Evolutionary conservation across 1,284 basidiomycete genomes (phyloP).

Genomic region (Inonotus obliquus): DNA sequence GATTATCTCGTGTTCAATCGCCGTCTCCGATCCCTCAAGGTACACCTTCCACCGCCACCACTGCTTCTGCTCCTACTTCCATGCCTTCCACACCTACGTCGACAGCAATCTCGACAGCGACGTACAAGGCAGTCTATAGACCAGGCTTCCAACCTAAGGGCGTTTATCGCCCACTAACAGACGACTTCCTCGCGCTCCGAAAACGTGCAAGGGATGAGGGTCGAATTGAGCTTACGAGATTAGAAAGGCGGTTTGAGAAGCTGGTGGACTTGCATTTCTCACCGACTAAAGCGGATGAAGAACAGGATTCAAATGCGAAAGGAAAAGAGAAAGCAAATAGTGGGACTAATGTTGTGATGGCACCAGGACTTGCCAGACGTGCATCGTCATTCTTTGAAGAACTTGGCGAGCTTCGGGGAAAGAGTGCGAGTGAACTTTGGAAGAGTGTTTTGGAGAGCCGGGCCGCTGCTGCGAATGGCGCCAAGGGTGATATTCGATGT

Average conservation of each 20-base stretch:
- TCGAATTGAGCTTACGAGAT: conserved; percentile 72
- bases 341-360: not conserved
- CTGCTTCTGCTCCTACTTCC: conserved; percentile 19
- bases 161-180: conserved; percentile 66
- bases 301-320: conserved; percentile 22
- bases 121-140: conserved; percentile 56
- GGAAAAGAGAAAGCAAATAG: conserved; percentile 20
- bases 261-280: conserved; percentile 82
- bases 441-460: conserved; percentile 48
- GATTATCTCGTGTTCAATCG: conserved; percentile 20
- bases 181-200: conserved; percentile 68
- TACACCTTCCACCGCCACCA: conserved; percentile 21
- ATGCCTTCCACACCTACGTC: not conserved
- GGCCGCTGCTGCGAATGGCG: conserved; percentile 29
- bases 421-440: conserved; percentile 62
- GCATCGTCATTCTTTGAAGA: conserved; percentile 68
- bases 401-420: conserved; percentile 43
- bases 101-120: conserved; percentile 21
- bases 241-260: conserved; percentile 82
- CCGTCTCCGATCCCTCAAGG: conserved; percentile 21
- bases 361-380: conserved; percentile 33
- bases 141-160: conserved; percentile 82
- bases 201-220: conserved; percentile 51
- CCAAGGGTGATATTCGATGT: conserved; percentile 60
- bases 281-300: conserved; percentile 12